Conservation (phyloP, 1,284 basidiomycete genomes). For the Trichosporon ovoides region DNA sequence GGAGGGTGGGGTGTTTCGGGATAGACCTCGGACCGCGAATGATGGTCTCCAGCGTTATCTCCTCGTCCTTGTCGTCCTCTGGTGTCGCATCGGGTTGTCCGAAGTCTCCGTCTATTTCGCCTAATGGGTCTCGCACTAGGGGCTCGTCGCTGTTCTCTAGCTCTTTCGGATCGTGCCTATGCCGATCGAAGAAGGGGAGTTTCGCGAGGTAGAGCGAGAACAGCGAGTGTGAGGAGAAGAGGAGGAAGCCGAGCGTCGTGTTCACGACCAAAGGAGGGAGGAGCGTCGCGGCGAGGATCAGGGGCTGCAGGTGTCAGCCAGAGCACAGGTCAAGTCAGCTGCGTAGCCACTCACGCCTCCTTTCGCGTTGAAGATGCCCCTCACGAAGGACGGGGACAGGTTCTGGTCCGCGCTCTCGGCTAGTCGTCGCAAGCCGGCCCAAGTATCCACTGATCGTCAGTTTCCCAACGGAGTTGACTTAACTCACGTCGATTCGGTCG, state of each 20-base stretch:
- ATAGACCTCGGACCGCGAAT: conserved; percentile 38
- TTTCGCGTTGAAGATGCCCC: conserved; percentile 36
- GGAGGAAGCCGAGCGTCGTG: conserved; percentile 45
- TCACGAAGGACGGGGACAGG: conserved; percentile 42
- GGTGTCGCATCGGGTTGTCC: conserved; percentile 7
- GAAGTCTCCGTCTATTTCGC: conserved; percentile 20
- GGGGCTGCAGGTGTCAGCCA: conserved; percentile 6
- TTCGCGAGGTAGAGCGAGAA: conserved; percentile 41
- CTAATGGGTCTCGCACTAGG: conserved; percentile 13
- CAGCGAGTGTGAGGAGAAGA: conserved; percentile 47
- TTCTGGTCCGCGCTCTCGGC: conserved; percentile 45
- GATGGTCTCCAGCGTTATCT: conserved; percentile 39
- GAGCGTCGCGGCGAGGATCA: conserved; percentile 35
- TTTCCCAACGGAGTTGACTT: too few species aligned
- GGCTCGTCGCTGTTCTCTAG: conserved; percentile 9
- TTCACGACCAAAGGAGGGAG: conserved; percentile 46
- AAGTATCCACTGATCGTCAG: conserved; percentile 40
- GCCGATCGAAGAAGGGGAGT: conserved; percentile 38
- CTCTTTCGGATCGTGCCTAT: conserved; percentile 4
- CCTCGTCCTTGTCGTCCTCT: conserved; percentile 26
- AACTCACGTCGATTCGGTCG: conserved; percentile 43
- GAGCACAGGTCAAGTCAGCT: neutral
- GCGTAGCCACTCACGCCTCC: conserved; percentile 26
- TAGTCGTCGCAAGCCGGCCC: conserved; percentile 43
- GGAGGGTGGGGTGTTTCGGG: conserved; percentile 44